Percentiles rank a stretch among this genome's conserved stretches.
Conservation (phyloP, 1,284 basidiomycete species). For the Ceratobasidium sp. region DNA sequence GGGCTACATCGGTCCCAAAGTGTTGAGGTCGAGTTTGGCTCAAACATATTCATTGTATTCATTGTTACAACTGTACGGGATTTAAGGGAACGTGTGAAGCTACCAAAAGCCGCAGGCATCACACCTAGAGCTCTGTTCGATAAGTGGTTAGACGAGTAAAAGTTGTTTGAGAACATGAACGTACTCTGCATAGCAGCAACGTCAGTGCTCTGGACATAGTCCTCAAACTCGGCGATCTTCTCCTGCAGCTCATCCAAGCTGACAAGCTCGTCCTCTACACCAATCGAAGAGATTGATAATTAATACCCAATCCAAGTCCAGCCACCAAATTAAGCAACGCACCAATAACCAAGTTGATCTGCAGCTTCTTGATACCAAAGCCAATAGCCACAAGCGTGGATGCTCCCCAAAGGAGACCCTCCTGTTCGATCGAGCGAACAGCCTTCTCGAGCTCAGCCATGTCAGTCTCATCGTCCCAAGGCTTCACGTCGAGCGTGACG, state of each 20-base stretch:
- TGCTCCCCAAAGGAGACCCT: conserved; percentile 95
- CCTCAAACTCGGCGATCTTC: conserved; percentile 86
- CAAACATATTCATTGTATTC: conserved; percentile 20
- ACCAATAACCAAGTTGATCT: conserved; percentile 96
- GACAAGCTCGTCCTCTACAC: conserved; percentile 90
- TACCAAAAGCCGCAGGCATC: neutral
- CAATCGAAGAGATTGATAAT: conserved; percentile 35
- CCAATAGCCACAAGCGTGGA: conserved; percentile 94
- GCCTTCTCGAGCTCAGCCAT: conserved; percentile 86
- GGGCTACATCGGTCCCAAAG: too few relatives aligned
- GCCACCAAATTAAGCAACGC: conserved; percentile 52
- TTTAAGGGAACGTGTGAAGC: neutral
- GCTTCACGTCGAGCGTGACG: conserved; percentile 97
- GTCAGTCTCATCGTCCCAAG: conserved; percentile 99
- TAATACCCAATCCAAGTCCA: conserved; percentile 20
- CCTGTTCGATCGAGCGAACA: conserved; percentile 88
- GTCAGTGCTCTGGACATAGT: conserved; percentile 96
- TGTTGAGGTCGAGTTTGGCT: neutral
- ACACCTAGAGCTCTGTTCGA: conserved; percentile 15
- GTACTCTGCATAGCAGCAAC: conserved; percentile 89
- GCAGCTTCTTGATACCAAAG: conserved; percentile 91
- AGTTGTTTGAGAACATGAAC: conserved; percentile 50
- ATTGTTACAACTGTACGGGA: neutral
- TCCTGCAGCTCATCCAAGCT: conserved; percentile 96
- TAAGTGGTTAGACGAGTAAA: neutral